phyloP scores from a whole-genome alignment of 2,329 filamentous ascomycete species.

The Clarireedia hainanense region DNA sequence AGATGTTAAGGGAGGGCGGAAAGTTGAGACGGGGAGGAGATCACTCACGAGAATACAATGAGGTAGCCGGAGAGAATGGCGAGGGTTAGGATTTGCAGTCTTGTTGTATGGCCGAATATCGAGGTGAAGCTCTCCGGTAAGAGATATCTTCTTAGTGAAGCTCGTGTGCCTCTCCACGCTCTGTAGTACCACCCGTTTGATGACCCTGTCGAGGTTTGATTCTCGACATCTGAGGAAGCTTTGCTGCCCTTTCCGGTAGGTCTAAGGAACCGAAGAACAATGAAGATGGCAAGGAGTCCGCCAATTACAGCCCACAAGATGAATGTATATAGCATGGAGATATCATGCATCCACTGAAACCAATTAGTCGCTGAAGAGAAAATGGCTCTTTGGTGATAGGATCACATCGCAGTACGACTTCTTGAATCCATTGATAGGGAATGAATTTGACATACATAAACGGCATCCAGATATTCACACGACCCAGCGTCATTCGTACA shows the following conservation, averaged over 20 bases:
- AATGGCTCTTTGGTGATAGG: neutral
- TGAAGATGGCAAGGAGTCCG: slow-evolving; percentile 37
- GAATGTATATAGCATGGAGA: slow-evolving; percentile 46
- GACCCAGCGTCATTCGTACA: slow-evolving; percentile 50
- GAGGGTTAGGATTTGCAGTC: slow-evolving; percentile 59
- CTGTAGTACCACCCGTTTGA: slow-evolving; percentile 21
- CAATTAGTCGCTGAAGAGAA: neutral
- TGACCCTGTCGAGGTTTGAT: neutral
- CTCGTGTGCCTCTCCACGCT: slow-evolving; percentile 11
- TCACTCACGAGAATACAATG: slow-evolving; percentile 49
- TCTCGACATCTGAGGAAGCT: slow-evolving; percentile 13
- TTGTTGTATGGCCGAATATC: slow-evolving; percentile 60
- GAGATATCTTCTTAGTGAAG: slow-evolving; percentile 35
- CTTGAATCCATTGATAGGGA: neutral
- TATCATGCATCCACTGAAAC: slow-evolving; percentile 37
- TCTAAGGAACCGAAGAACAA: slow-evolving; percentile 28
- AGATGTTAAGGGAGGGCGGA: neutral
- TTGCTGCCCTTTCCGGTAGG: slow-evolving; percentile 17
- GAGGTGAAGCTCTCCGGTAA: slow-evolving; percentile 50
- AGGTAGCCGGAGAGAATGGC: slow-evolving; percentile 53
- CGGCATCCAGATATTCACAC: slow-evolving; percentile 49
- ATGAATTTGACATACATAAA: slow-evolving; percentile 33
- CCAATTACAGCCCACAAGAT: slow-evolving; percentile 49
- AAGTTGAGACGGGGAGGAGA: neutral
- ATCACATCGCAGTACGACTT: neutral